Evolutionary conservation across 2,329 filamentous ascomycete species (phyloP), one percentile per base, ranked within the genome.

Genomic region (Talaromyces sp.): DNA sequence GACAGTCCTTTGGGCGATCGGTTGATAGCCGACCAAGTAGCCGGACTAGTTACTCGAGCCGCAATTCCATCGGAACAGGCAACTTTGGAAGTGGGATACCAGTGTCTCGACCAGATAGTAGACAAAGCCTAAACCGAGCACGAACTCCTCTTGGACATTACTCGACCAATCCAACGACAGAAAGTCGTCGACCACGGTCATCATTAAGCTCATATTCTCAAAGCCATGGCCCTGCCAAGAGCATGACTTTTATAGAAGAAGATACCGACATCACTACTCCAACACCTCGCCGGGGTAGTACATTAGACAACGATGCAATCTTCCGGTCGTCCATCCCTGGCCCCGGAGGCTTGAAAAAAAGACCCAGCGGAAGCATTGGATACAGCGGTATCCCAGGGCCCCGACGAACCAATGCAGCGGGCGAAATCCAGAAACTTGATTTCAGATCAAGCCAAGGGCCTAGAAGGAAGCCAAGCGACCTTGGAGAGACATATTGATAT

Each of bases 21-120:
- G 71, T 72, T 35, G 77, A 82, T 65, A 88, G 86, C 66, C 86
- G 90, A 35, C 89, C 90, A 17, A 89, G 86, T 76, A 93, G 89
- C 69, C 86, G 89, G 64, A 85, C 88, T 67, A 89, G 87, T 70
- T 76, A 66, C 82, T 75, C 82, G 76, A 73, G 73, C 59, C 73
- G 70, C 61, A 75, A 71, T 64, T 76, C 77, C 9, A 68, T 75
- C 61, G 76, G 76, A 59, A 72, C 77, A 26, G 70, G 73, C 65
- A 67, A 77, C 59, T 69, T 75, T 59, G 69, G 70, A 14, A 71
- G 74, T 41, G 65, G 71, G 57, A 69, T 69, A 17, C 70, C 73
- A 1, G 67, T 80, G 1, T 78, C 85, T 24, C 82, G 87, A 31
- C 86, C 89, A 9, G 81, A 84, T 65, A 90, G 87, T 67, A 84